Evolutionary conservation across 306 rosid species (phyloP).

Genomic region (Quercus agrifolia): DNA sequence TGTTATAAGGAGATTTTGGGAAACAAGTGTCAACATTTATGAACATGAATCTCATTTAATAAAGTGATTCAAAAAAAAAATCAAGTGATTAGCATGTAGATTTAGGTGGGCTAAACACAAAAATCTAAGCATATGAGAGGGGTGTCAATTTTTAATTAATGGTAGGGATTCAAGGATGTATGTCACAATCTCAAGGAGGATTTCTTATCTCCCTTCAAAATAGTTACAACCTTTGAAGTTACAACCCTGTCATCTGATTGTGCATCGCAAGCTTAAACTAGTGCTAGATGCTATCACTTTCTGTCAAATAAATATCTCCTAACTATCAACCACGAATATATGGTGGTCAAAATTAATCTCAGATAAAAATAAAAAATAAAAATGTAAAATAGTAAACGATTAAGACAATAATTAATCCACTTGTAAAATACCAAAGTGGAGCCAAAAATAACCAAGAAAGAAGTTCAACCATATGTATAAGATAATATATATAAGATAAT

Average conservation of each 20-base stretch:
- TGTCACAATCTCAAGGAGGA: too few species aligned
- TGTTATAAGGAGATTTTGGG: background rate
- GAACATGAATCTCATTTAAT: background rate
- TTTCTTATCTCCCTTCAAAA: too few species aligned
- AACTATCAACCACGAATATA: background rate
- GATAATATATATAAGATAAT: slow-evolving; percentile 10
- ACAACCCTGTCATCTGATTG: too few species aligned
- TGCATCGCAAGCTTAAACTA: too few species aligned
- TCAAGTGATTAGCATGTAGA: too few species aligned
- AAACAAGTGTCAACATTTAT: slow-evolving; percentile 13
- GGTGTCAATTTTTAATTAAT: too few species aligned
- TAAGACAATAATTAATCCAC: background rate
- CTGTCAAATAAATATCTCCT: background rate
- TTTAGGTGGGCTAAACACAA: too few species aligned
- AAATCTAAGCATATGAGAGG: too few species aligned
- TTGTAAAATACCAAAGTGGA: background rate
- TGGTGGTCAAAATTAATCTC: background rate
- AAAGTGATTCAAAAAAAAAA: too few species aligned
- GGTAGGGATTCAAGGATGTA: too few species aligned
- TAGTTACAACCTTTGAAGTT: too few species aligned
- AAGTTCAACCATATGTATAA: slow-evolving; percentile 22
- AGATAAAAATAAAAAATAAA: background rate
- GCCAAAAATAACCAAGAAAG: background rate
- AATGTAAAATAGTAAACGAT: background rate
- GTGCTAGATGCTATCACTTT: too few species aligned